Evolutionary conservation across 192 early-diverging fungal species (phyloP), one percentile per base, ranked within the genome.

Genomic region (Backusella liffmaniae): DNA sequence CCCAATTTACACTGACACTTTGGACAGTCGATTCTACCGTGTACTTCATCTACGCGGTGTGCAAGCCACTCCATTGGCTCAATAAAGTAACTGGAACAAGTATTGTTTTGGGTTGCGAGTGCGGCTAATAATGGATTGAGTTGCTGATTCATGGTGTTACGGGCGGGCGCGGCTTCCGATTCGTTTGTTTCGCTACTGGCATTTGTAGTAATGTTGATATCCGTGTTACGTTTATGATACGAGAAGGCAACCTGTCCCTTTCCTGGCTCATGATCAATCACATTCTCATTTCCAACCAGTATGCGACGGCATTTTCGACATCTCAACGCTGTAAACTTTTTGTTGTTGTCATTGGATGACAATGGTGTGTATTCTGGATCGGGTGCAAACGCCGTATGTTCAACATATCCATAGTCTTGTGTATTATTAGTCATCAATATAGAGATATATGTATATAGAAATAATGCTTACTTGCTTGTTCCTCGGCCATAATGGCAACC

Each of bases 1-100:
- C 94, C 94, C 51, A 96, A 81, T 77, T 96, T 96, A 30, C 91
- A 84, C 35, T 87, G 79, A 72, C 94, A 96, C 79, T 92, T 94
- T 13, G 93, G 94, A 70, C 94, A 96, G 32, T 85, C 77, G 30
- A 96, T 90, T 69, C 89, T 88, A 70, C 91, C 93, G 36, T 92
- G 88, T 3, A 94, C 37, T 30, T 82, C 74, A 51, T 90, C 84
- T 10, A 81, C 68, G 18, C 88, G 67, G 29, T 84, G 87, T n/a
- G 87, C 79, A 78, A 96, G 94, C 94, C 94, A 96, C 73, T 92
- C 90, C 85, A 93, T 89, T 15, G 92, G 91, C 77, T 96, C 94
- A 53, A 96, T 86, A 86, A 95, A 96, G 77, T 91, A 90, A 15
- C 91, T 91, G 12, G 90, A 90, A 79, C 94, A 96, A 32, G 75